Evolutionary conservation across 305 asterid species (phyloP).

Genomic region (Fraxinus velutina): DNA sequence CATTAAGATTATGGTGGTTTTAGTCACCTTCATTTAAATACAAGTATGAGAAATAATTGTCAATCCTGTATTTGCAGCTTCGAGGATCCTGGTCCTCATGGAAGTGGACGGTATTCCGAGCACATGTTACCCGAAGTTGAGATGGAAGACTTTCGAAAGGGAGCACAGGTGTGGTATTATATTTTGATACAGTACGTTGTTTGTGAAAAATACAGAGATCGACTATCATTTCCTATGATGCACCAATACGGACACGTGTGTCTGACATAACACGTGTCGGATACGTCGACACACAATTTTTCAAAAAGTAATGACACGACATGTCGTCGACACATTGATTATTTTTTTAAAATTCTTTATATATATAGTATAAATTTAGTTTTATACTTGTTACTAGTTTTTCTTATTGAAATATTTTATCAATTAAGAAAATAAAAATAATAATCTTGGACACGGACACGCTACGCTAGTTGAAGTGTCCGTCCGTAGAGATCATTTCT

Average conservation of each 20-base stretch:
- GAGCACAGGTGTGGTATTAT: constrained; percentile 73
- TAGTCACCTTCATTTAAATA: constrained; percentile 3
- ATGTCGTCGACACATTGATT: no score
- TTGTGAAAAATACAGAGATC: neutral
- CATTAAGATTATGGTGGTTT: neutral
- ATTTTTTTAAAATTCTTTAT: no score
- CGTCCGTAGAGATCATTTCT: neutral
- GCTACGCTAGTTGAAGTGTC: no score
- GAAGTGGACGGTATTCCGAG: constrained; percentile 87
- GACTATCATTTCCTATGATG: neutral
- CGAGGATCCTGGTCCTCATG: constrained; percentile 99
- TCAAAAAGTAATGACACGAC: no score
- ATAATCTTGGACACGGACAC: no score
- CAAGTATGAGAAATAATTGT: constrained; percentile 17
- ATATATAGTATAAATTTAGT: no score
- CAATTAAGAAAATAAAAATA: no score
- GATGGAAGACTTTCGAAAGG: constrained; percentile 87
- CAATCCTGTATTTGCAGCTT: constrained; percentile 55
- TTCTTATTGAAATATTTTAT: no score
- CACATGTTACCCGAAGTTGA: constrained; percentile 93
- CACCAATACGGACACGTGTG: no score
- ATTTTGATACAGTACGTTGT: neutral
- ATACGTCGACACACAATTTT: no score
- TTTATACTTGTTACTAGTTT: no score
- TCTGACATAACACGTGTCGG: no score